Evolutionary conservation across 371 early-diverging fungal species (phyloP).

Genomic region (Apophysomyces ossiformis): DNA sequence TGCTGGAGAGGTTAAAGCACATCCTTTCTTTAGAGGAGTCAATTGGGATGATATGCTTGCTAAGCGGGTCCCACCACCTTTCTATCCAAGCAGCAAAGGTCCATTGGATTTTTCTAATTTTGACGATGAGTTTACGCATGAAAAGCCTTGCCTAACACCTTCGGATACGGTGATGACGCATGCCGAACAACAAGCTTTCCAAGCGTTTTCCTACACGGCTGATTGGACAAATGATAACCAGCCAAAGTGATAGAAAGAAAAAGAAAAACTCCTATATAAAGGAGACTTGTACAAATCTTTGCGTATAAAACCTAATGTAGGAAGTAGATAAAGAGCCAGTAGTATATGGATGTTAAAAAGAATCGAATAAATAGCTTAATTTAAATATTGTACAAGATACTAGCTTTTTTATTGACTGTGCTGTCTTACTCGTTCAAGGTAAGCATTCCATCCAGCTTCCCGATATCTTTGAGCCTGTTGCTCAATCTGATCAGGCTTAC

Average conservation of each 20-base stretch:
- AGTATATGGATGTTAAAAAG: too few relatives aligned
- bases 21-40: constrained; percentile 92
- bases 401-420: constrained; percentile 8
- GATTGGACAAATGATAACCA: constrained; percentile 65
- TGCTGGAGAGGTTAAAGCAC: constrained; percentile 89
- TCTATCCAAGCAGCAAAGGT: constrained; percentile 79
- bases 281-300: constrained; percentile 1
- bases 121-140: constrained; percentile 93
- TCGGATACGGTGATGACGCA: constrained; percentile 76
- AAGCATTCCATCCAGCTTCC: constrained; percentile 95
- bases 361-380: too few relatives aligned
- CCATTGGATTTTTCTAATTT: constrained; percentile 94
- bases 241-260: neutral
- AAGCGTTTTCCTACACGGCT: constrained; percentile 89
- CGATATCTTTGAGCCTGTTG: constrained; percentile 82
- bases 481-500: constrained; percentile 71
- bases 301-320: neutral
- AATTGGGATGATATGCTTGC: constrained; percentile 92
- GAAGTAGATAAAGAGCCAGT: neutral
- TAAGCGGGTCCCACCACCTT: constrained; percentile 86
- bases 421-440: constrained; percentile 62
- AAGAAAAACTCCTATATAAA: neutral
- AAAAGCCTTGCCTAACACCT: constrained; percentile 89
- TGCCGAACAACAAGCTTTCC: constrained; percentile 90
- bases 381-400: too few relatives aligned